Evolutionary conservation across 2,329 filamentous ascomycete genomes (phyloP).

Genomic region (Pyrenophora tritici-repentis): DNA sequence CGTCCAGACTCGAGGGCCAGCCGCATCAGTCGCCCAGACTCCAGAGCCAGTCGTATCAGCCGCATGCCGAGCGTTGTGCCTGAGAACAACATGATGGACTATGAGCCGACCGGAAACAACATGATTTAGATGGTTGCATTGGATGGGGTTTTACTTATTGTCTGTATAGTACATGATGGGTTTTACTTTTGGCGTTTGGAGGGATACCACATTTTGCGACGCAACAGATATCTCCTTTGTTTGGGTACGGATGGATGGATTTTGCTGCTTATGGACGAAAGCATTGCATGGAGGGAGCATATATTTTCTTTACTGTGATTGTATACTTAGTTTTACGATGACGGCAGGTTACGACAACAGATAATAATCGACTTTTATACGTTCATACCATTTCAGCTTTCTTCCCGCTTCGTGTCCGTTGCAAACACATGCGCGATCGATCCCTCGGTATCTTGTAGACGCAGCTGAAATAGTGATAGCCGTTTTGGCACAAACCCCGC

Average conservation of each 20-base stretch:
- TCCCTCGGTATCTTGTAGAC: conserved; percentile 1
- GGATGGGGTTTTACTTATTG: conserved; percentile 4
- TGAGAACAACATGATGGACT: conserved; percentile 45
- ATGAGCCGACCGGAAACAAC: conserved; percentile 31
- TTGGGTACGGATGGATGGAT: neutral
- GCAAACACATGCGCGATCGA: neutral
- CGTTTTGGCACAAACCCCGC: conserved; percentile 1
- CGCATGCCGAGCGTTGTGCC: conserved; percentile 37
- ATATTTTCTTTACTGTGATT: neutral
- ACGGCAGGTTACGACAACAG: neutral
- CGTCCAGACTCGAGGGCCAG: conserved; percentile 29
- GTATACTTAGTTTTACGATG: neutral
- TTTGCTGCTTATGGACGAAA: neutral
- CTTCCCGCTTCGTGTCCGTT: neutral
- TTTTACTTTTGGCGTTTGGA: conserved; percentile 10
- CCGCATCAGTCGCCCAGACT: conserved; percentile 33
- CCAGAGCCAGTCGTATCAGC: conserved; percentile 31
- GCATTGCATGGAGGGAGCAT: conserved; percentile 1
- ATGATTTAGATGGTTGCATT: conserved; percentile 28
- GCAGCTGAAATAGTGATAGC: conserved; percentile 1
- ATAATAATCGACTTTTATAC: neutral
- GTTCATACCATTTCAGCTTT: neutral
- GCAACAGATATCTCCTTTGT: conserved; percentile 3
- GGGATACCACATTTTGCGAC: neutral
- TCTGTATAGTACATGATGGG: conserved; percentile 7